Conservation (phyloP, 1,139 yeast genomes). For the Williopsis jadinii region DNA sequence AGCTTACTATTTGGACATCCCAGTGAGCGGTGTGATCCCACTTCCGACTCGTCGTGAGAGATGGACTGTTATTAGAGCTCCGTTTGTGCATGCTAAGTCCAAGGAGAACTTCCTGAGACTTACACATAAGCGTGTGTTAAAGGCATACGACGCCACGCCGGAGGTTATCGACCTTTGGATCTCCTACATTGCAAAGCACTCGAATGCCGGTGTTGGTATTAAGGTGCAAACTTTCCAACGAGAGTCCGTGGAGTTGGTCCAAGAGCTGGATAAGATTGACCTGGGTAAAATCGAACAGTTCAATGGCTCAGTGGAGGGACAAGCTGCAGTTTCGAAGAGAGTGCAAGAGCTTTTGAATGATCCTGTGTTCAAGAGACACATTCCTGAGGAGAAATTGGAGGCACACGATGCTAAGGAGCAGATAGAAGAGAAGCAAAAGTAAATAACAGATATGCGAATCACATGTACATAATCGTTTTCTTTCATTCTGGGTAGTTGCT, state of each 20-base stretch:
- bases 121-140: slow-evolving; percentile 68
- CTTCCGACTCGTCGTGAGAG: slow-evolving; percentile 69
- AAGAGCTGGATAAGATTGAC: slow-evolving; percentile 32
- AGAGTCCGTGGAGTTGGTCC: slow-evolving; percentile 37
- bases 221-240: slow-evolving; percentile 61
- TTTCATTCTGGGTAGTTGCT: not conserved
- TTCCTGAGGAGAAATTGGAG: slow-evolving; percentile 7
- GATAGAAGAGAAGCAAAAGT: slow-evolving; percentile 1
- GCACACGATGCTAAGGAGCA: slow-evolving; percentile 5
- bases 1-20: slow-evolving; percentile 84
- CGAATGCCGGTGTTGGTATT: slow-evolving; percentile 77
- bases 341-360: slow-evolving; percentile 66
- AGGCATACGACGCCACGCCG: slow-evolving; percentile 79
- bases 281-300: slow-evolving; percentile 23
- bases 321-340: slow-evolving; percentile 30
- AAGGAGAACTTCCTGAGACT: slow-evolving; percentile 91
- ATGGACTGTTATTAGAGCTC: slow-evolving; percentile 91
- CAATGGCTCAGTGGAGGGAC: slow-evolving; percentile 10
- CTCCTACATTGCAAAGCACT: slow-evolving; percentile 70
- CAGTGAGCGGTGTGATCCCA: slow-evolving; percentile 65
- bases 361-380: slow-evolving; percentile 46
- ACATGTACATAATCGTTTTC: not conserved
- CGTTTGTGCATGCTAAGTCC: slow-evolving; percentile 90
- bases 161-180: slow-evolving; percentile 82
- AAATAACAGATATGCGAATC: slow-evolving; percentile 6